Evolutionary conservation across 208 protist genomes (phyloP).

Genomic region (Naegleria gruberi): DNA sequence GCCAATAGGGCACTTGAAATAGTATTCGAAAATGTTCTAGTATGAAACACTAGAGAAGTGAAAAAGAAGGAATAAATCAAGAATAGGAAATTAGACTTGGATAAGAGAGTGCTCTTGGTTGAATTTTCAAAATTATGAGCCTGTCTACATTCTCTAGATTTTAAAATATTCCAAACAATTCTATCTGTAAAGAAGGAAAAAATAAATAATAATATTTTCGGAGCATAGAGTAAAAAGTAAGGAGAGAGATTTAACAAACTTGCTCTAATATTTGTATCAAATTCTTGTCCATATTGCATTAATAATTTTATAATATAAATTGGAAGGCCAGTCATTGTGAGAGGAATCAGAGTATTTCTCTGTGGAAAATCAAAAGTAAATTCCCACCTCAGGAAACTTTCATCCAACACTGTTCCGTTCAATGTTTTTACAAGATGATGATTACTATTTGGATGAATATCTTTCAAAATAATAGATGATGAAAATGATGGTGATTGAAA

Average conservation of each 20-base stretch:
- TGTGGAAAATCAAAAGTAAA: not conserved
- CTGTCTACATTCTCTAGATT: not conserved
- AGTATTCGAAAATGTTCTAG: conserved; percentile 6
- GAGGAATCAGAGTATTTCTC: not conserved
- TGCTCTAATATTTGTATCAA: too few relatives aligned
- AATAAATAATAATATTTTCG: not conserved
- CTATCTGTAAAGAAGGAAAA: not conserved
- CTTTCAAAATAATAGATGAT: not conserved
- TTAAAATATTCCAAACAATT: not conserved
- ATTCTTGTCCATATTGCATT: not conserved
- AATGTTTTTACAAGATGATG: not conserved
- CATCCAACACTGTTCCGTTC: not conserved
- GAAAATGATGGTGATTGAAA: conserved; percentile 17
- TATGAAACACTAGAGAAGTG: not conserved
- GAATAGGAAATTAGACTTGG: not conserved
- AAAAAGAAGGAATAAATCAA: not conserved
- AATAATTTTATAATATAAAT: not conserved
- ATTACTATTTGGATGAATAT: not conserved
- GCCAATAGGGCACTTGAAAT: not conserved
- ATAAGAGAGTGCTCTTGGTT: not conserved
- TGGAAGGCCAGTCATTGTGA: not conserved
- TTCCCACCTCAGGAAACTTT: not conserved
- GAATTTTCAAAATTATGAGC: not conserved
- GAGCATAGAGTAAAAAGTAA: not conserved
- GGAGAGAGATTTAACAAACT: not conserved